These are phyloP conservation scores for Teratosphaeriaceae sp. DNA, from an alignment of 2,329 filamentous ascomycete genomes.

Conservation along the genomic window DNA sequence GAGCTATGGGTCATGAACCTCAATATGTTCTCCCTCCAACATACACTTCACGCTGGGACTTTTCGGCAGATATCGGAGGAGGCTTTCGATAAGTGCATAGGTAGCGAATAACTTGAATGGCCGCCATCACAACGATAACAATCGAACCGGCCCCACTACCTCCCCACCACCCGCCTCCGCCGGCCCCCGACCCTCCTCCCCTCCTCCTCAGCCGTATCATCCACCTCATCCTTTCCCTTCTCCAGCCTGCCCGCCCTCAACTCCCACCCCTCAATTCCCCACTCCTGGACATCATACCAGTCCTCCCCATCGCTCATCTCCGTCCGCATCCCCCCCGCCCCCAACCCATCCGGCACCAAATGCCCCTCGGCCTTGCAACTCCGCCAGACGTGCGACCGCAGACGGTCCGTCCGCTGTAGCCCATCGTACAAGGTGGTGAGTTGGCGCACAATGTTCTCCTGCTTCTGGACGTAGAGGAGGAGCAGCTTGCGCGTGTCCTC, in stretches of 20 bases:
- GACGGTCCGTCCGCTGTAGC: slow-evolving; percentile 64
- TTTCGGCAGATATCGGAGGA: too few species aligned
- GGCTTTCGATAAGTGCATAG: too few species aligned
- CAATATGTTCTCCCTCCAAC: too few species aligned
- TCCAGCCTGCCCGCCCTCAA: too few species aligned
- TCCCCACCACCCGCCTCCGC: slow-evolving; percentile 21
- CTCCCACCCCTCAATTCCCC: slow-evolving; percentile 36
- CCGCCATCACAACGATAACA: too few species aligned
- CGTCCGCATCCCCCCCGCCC: slow-evolving; percentile 24
- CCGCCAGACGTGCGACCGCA: slow-evolving; percentile 63
- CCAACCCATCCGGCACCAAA: slow-evolving; percentile 41
- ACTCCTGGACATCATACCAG: slow-evolving; percentile 80
- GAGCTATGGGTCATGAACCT: too few species aligned
- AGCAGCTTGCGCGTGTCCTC: slow-evolving; percentile 70
- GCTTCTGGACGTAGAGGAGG: slow-evolving; percentile 74
- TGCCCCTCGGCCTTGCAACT: slow-evolving; percentile 78
- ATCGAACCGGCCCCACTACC: neutral
- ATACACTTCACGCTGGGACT: too few species aligned
- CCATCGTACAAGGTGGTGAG: slow-evolving; percentile 62
- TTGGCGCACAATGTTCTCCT: slow-evolving; percentile 73
- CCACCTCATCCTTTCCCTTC: slow-evolving; percentile 77
- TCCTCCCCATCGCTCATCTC: slow-evolving; percentile 86
- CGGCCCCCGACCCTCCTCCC: slow-evolving; percentile 44
- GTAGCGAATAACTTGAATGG: too few species aligned
- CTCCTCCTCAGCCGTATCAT: slow-evolving; percentile 46